These are phyloP conservation scores for Pseudoscleropodium purum DNA, from an alignment of 225 moss, liverwort and hornwort species.

Conservation along the genomic window DNA sequence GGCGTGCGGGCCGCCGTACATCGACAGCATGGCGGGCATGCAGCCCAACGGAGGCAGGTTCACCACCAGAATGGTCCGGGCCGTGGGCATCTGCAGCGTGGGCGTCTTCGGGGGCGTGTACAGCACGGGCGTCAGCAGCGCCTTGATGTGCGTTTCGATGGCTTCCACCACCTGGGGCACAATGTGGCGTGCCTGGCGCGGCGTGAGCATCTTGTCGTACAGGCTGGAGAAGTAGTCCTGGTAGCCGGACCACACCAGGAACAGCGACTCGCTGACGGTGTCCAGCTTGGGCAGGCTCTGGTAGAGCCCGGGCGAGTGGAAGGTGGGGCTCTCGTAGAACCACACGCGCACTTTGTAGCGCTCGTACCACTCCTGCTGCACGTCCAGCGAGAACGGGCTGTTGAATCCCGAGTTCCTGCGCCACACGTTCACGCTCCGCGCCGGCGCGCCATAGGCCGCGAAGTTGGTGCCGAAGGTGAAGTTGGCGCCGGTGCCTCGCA, in stretches of 20 bases:
- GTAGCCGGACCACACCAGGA: neutral
- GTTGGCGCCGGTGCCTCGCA: conserved; percentile 5
- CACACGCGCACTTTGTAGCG: neutral
- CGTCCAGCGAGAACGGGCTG: neutral
- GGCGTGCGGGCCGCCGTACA: conserved; percentile 1
- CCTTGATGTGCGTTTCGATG: neutral
- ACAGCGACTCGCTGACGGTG: neutral
- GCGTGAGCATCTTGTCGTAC: neutral
- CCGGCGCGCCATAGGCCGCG: conserved; percentile 23
- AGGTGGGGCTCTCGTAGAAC: neutral
- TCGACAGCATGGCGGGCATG: conserved; percentile 14
- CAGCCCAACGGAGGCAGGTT: no score
- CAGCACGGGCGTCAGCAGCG: neutral
- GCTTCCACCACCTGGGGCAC: neutral
- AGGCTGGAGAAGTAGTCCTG: neutral
- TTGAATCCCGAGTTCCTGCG: no score
- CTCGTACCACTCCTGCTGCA: neutral
- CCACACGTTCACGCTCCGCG: neutral
- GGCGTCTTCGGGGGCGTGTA: neutral
- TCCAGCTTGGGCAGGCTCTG: neutral
- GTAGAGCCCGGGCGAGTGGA: no score
- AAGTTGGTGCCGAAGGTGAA: conserved; percentile 33
- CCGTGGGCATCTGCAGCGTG: no score
- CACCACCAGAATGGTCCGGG: no score
- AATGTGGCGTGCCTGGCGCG: no score